phyloP scores from a whole-genome alignment of 2,329 filamentous ascomycete species.

The Neopestalotiopsis sp. region DNA sequence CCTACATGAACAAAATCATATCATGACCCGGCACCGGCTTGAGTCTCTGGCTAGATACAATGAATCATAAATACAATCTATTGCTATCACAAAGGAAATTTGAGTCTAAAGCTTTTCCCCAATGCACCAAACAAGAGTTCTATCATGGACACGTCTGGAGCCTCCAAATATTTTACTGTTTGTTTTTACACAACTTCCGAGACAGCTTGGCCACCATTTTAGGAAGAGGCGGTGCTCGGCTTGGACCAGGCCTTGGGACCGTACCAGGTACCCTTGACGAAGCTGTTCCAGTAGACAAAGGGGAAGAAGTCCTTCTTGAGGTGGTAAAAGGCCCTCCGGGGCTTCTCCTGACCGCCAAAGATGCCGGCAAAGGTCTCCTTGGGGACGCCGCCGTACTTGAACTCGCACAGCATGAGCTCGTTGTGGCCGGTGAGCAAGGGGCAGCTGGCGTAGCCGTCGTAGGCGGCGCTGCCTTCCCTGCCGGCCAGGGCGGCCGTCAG shows the following conservation, averaged over 20 bases:
- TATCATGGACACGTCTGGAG: neutral
- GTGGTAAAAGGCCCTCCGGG: slow-evolving; percentile 44
- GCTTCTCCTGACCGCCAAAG: slow-evolving; percentile 44
- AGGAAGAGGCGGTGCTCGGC: neutral
- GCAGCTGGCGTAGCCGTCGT: slow-evolving; percentile 51
- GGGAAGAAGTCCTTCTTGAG: slow-evolving; percentile 51
- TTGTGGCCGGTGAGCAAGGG: slow-evolving; percentile 49
- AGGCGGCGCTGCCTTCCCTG: slow-evolving; percentile 36
- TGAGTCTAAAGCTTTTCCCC: neutral
- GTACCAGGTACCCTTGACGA: slow-evolving; percentile 32
- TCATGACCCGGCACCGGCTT: neutral
- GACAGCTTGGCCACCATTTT: neutral
- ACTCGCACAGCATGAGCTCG: slow-evolving; percentile 52
- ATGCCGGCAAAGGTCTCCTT: slow-evolving; percentile 47
- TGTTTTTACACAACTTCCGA: neutral
- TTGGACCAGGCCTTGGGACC: slow-evolving; percentile 24
- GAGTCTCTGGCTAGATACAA: neutral
- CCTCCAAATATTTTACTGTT: neutral
- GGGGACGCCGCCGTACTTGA: slow-evolving; percentile 51
- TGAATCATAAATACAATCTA: neutral
- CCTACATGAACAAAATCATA: too few relatives aligned
- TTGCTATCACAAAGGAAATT: neutral
- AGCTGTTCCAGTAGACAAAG: slow-evolving; percentile 35
- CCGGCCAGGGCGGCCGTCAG: slow-evolving; percentile 41
- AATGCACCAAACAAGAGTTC: neutral